Base-by-base conservation (phyloP, 768 basidiomycete species). In the Suillus subaureus region DNA sequence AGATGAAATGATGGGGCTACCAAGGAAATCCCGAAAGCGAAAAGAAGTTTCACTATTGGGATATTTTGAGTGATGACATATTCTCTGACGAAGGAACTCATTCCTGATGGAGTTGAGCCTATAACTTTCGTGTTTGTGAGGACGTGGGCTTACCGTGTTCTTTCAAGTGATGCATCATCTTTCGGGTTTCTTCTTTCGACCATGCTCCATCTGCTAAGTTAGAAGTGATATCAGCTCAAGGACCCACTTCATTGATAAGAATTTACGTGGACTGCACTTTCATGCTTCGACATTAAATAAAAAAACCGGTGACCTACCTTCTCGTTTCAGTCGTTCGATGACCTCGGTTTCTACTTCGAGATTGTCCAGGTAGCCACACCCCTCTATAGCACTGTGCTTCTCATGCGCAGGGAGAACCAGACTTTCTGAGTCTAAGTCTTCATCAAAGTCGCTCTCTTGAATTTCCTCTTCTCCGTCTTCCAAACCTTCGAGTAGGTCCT, bases 1-100 rank as follows among this genome's bases (percentile, higher is more conserved):
- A 18, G 42, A 43, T 62, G n/a, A 35, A 64, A 68, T 23, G 43
- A 62, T 28, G 52, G 72, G 71, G 77, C 62, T 71, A 94, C 94
- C 72, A 96, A 75, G 60, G 83, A 76, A 40, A 95, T 82, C 8
- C 89, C 90, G 71, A 96, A 93, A 0, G 91, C 92, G 68, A 85
- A 84, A 56, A 97, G 78, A 2, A 97, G 80, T 69, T 85, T 87
- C 33, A 85, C 81, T 28, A 94, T 82, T 3, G 89, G 83, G 31
- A 88, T 82, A 15, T 79, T 78, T 66, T 84, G 84, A 37, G 73
- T 73, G 6, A 85, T 71, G 26, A 93, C 87, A 74, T 93, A 96
- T 78, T 90, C 87, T 26, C 84, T 82, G 55, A 94, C 77, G 75
- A 91, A 96, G 21, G 87, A 83, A n/a, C 84, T 73, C 79, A 89